Evolutionary conservation across 441 rosid genomes (phyloP).

Genomic region (Arabidopsis lyrata): DNA sequence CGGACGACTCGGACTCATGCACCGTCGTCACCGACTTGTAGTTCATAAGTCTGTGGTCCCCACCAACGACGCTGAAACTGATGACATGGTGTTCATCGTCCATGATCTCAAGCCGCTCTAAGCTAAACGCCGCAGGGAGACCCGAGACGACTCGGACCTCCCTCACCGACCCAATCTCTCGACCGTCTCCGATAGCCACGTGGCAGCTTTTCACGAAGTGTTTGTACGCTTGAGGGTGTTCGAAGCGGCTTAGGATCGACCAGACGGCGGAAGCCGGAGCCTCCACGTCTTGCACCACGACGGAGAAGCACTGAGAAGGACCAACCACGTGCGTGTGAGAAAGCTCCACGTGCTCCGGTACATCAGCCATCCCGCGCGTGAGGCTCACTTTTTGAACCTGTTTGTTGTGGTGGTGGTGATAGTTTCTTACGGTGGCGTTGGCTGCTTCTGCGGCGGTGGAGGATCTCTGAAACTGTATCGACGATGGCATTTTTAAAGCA

Average conservation of each 20-base stretch:
- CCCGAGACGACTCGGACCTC: conserved; percentile 80
- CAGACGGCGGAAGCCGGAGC: conserved; percentile 70
- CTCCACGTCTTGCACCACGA: conserved; percentile 57
- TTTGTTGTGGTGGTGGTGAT: conserved; percentile 18
- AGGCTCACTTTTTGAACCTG: conserved; percentile 45
- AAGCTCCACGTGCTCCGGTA: conserved; percentile 57
- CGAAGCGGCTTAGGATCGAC: conserved; percentile 81
- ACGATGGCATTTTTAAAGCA: conserved; percentile 60
- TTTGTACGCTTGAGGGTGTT: conserved; percentile 77
- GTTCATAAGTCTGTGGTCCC: conserved; percentile 77
- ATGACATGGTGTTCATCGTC: conserved; percentile 79
- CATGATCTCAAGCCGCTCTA: conserved; percentile 77
- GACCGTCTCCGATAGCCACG: conserved; percentile 67
- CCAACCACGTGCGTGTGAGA: conserved; percentile 54
- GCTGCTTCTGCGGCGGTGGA: conserved; percentile 33
- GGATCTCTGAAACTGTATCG: conserved; percentile 57
- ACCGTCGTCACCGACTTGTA: conserved; percentile 80
- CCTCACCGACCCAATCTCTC: conserved; percentile 64
- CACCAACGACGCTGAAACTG: conserved; percentile 81
- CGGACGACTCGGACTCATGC: conserved; percentile 42
- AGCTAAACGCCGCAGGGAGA: conserved; percentile 71
- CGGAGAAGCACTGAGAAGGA: conserved; percentile 71
- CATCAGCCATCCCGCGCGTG: conserved; percentile 45
- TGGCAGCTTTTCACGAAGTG: conserved; percentile 78
- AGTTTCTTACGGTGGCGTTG: conserved; percentile 19